Evolutionary conservation across 257 asterid genomes (phyloP).

Genomic region (Nicotiana benthamiana): DNA sequence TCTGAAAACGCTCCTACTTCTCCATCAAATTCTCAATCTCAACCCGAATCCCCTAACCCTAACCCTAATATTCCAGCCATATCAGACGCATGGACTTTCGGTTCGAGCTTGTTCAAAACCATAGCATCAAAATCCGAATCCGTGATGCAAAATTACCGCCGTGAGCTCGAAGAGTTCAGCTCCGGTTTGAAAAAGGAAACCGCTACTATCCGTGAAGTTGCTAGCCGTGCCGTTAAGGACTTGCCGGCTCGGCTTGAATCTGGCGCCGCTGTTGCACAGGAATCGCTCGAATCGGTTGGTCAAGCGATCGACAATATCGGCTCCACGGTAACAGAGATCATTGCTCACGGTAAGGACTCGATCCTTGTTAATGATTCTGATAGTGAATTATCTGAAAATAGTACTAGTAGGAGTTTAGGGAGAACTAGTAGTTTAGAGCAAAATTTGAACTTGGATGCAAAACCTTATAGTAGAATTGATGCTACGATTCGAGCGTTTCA

Average conservation of each 20-base stretch:
- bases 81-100: slow-evolving; percentile 44
- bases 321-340: slow-evolving; percentile 47
- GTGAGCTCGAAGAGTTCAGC: slow-evolving; percentile 71
- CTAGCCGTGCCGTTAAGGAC: slow-evolving; percentile 63
- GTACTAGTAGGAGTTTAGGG: slow-evolving; percentile 1
- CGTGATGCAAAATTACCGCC: slow-evolving; percentile 56
- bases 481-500: slow-evolving; percentile 49
- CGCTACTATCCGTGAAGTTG: slow-evolving; percentile 56
- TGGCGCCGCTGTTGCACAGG: slow-evolving; percentile 81
- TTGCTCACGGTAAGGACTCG: slow-evolving; percentile 53
- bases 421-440: slow-evolving; percentile 16
- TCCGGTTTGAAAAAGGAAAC: slow-evolving; percentile 64
- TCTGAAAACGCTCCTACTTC: slow-evolving; percentile 25
- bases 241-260: slow-evolving; percentile 75
- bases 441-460: slow-evolving; percentile 20
- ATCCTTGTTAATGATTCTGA: slow-evolving; percentile 29
- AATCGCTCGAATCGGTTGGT: slow-evolving; percentile 76
- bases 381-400: slow-evolving; percentile 23
- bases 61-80: slow-evolving; percentile 11
- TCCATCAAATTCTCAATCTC: slow-evolving; percentile 20
- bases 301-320: slow-evolving; percentile 72
- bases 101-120: slow-evolving; percentile 50
- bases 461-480: slow-evolving; percentile 73
- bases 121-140: slow-evolving; percentile 73
- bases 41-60: slow-evolving; percentile 20